Percentiles rank a stretch among this genome's conserved stretches.
Evolutionary conservation across 345 rosid species (phyloP).

Genomic region (Populus simonii): DNA sequence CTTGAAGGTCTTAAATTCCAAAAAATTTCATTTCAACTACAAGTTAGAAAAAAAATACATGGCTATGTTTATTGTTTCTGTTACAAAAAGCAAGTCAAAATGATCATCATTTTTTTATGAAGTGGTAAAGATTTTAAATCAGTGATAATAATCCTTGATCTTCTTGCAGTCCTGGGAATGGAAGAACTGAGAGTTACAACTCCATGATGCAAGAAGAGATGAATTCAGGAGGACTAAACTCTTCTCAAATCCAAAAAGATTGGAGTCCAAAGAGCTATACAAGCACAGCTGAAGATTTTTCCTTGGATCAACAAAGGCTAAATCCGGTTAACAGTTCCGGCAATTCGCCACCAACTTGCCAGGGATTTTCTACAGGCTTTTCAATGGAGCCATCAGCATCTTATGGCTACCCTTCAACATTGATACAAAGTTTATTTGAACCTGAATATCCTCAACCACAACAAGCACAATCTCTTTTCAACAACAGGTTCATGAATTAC

Average conservation of each 20-base stretch:
- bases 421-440: constrained; percentile 23
- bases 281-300: constrained; percentile 21
- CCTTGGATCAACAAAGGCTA: constrained; percentile 18
- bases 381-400: constrained; percentile 18
- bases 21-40: constrained; percentile 30
- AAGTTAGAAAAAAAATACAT: constrained; percentile 11
- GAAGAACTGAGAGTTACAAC: constrained; percentile 19
- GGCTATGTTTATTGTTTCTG: neutral
- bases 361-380: constrained; percentile 19
- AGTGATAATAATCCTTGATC: neutral
- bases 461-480: constrained; percentile 16
- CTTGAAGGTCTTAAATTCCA: constrained; percentile 7
- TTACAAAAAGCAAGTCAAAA: constrained; percentile 21
- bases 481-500: constrained; percentile 12
- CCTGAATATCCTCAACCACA: constrained; percentile 13
- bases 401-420: constrained; percentile 20
- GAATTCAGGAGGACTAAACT: constrained; percentile 16
- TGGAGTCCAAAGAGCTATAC: constrained; percentile 42
- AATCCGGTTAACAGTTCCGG: neutral
- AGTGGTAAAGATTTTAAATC: neutral
- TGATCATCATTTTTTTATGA: constrained; percentile 9
- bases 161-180: constrained; percentile 8
- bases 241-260: constrained; percentile 36
- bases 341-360: constrained; percentile 18
- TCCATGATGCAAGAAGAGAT: constrained; percentile 25